phyloP scores from a whole-genome alignment of 768 basidiomycete species.

The Tricholoma terreum region DNA sequence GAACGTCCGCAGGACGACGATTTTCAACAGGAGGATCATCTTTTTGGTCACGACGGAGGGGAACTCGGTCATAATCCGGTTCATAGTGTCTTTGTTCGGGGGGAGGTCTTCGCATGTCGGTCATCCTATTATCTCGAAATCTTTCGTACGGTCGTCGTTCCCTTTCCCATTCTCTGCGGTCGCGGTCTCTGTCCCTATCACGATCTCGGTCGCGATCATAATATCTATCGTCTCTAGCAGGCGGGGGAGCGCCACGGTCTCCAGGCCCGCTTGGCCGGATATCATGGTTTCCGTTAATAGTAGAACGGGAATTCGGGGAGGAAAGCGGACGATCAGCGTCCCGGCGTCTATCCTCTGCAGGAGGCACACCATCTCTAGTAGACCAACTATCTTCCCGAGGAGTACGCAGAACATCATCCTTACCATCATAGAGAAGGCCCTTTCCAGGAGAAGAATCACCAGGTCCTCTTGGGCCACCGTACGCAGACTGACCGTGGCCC shows the following conservation, averaged over 20 bases:
- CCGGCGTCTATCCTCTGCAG: slow-evolving; percentile 28
- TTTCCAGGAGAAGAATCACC: slow-evolving; percentile 23
- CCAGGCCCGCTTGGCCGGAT: slow-evolving; percentile 11
- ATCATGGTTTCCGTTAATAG: slow-evolving; percentile 12
- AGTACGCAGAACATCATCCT: slow-evolving; percentile 22
- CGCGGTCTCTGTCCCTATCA: slow-evolving; percentile 36
- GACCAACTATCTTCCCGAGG: slow-evolving; percentile 27
- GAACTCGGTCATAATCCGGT: slow-evolving; percentile 32
- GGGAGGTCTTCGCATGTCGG: slow-evolving; percentile 39
- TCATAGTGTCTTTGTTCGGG: slow-evolving; percentile 50
- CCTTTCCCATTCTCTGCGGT: slow-evolving; percentile 27
- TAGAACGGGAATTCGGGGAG: slow-evolving; percentile 12
- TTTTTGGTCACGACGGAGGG: slow-evolving; percentile 23
- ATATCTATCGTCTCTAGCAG: slow-evolving; percentile 28
- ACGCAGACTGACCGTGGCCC: slow-evolving; percentile 28
- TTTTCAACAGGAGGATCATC: slow-evolving; percentile 22
- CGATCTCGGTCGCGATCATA: slow-evolving; percentile 37
- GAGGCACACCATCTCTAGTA: slow-evolving; percentile 19
- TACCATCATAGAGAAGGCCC: slow-evolving; percentile 19
- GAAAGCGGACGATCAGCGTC: slow-evolving; percentile 22
- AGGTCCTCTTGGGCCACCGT: slow-evolving; percentile 17
- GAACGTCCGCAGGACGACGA: slow-evolving; percentile 31
- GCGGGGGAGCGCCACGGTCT: slow-evolving; percentile 15
- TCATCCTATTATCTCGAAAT: slow-evolving; percentile 14
- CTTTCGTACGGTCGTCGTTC: slow-evolving; percentile 34